Percentiles rank a stretch among this genome's conserved stretches.
phyloP scores from a whole-genome alignment of 75 land plant species.

The Azolla pinnata region DNA sequence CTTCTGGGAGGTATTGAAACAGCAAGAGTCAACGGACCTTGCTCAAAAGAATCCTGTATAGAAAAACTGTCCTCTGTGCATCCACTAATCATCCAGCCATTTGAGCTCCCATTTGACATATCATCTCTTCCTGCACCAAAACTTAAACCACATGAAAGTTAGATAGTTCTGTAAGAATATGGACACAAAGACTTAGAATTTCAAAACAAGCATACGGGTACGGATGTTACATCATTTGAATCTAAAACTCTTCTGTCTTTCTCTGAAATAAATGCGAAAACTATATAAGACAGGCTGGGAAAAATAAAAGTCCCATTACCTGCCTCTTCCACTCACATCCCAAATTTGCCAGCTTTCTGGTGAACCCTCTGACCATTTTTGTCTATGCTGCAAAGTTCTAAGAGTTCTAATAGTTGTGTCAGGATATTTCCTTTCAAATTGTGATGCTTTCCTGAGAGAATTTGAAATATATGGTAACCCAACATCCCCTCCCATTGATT shows the following conservation, averaged over 20 bases:
- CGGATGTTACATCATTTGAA: too few relatives aligned
- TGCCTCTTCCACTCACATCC: constrained; percentile 2
- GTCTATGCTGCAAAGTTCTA: background rate
- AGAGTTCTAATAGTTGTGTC: background rate
- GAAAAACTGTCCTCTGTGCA: background rate
- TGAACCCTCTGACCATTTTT: background rate
- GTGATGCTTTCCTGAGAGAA: too few relatives aligned
- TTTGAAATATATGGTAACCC: too few relatives aligned
- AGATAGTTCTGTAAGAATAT: too few relatives aligned
- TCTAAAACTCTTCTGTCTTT: too few relatives aligned
- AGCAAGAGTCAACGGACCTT: constrained; percentile 3
- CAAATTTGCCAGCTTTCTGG: background rate
- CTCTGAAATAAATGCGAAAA: too few relatives aligned
- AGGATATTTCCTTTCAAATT: background rate
- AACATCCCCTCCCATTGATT: too few relatives aligned
- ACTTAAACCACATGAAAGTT: too few relatives aligned
- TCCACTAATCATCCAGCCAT: background rate
- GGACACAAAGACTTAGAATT: too few relatives aligned
- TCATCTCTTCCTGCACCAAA: constrained; percentile 2
- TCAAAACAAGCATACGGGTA: too few relatives aligned
- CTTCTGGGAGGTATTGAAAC: constrained; percentile 16
- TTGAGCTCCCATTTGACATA: background rate
- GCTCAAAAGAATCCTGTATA: constrained; percentile 9
- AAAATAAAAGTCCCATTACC: constrained; percentile 1
- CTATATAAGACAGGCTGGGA: too few relatives aligned